Evolutionary conservation across 805 yeast species (phyloP).

Genomic region (Lipomyces anomalus): DNA sequence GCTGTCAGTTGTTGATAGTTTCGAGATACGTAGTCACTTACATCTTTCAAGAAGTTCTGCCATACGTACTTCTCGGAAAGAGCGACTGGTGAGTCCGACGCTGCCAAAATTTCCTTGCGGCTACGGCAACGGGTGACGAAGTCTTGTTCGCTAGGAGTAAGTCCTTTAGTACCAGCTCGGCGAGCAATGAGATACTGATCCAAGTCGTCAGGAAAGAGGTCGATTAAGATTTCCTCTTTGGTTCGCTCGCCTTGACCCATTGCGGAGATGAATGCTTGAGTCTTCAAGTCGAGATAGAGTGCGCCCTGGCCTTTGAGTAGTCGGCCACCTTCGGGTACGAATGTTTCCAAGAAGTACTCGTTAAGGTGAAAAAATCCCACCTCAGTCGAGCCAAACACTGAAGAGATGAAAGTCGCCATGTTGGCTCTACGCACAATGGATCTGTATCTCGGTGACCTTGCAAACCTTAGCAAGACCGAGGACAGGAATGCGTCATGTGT

Average conservation of each 20-base stretch:
- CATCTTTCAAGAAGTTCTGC: conserved; percentile 72
- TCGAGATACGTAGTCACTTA: conserved; percentile 71
- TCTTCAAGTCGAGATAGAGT: conserved; percentile 77
- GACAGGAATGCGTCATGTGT: conserved; percentile 66
- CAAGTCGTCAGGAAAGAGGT: conserved; percentile 65
- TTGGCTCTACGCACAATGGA: conserved; percentile 75
- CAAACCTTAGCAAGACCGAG: conserved; percentile 48
- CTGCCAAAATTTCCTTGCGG: conserved; percentile 54
- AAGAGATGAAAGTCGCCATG: conserved; percentile 80
- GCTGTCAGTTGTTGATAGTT: conserved; percentile 31
- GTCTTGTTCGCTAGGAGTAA: conserved; percentile 75
- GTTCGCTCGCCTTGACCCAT: conserved; percentile 56
- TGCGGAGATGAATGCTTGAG: conserved; percentile 92
- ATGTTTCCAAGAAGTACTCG: conserved; percentile 76
- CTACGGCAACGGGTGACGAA: conserved; percentile 68
- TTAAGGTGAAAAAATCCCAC: conserved; percentile 84
- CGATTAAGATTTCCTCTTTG: conserved; percentile 61
- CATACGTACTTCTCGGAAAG: conserved; percentile 75
- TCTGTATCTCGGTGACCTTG: conserved; percentile 36
- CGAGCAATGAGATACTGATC: conserved; percentile 40
- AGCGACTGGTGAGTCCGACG: conserved; percentile 42
- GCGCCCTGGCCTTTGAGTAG: conserved; percentile 71
- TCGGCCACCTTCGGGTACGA: conserved; percentile 66
- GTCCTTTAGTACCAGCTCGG: conserved; percentile 27
- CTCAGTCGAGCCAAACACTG: conserved; percentile 76